Percentiles rank a stretch among this genome's conserved stretches.
Evolutionary conservation across 192 early-diverging fungal species (phyloP).

Genomic region (Linnemannia exigua): DNA sequence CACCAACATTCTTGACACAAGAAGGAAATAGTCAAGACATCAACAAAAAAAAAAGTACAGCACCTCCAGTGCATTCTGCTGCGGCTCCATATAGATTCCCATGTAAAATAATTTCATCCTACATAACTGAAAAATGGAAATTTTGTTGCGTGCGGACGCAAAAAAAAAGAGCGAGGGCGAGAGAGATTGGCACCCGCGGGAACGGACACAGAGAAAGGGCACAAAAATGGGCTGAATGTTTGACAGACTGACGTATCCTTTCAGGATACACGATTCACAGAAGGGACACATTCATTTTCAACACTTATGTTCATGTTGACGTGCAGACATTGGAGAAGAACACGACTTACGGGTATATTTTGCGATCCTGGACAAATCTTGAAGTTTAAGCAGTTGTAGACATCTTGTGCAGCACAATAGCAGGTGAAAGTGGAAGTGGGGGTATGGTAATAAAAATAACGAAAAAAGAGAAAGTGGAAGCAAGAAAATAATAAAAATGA

Average conservation of each 20-base stretch:
- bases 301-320: too few species aligned
- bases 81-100: constrained; percentile 28
- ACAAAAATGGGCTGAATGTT: too few species aligned
- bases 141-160: neutral
- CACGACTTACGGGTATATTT: neutral
- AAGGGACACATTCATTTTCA: too few species aligned
- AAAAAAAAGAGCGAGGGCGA: neutral
- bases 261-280: too few species aligned
- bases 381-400: neutral
- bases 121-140: neutral
- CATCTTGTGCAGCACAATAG: neutral
- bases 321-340: too few species aligned
- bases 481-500: neutral
- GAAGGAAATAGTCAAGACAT: neutral
- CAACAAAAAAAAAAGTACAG: constrained; percentile 3
- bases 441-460: neutral
- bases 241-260: too few species aligned
- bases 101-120: neutral
- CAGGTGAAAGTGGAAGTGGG: neutral
- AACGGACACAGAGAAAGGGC: too few species aligned
- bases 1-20: neutral
- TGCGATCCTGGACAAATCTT: neutral
- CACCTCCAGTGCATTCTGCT: constrained; percentile 20
- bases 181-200: neutral
- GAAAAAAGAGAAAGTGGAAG: neutral